These are phyloP conservation scores for Amanita exitialis DNA, from an alignment of 768 basidiomycete genomes.

Conservation along the genomic window DNA sequence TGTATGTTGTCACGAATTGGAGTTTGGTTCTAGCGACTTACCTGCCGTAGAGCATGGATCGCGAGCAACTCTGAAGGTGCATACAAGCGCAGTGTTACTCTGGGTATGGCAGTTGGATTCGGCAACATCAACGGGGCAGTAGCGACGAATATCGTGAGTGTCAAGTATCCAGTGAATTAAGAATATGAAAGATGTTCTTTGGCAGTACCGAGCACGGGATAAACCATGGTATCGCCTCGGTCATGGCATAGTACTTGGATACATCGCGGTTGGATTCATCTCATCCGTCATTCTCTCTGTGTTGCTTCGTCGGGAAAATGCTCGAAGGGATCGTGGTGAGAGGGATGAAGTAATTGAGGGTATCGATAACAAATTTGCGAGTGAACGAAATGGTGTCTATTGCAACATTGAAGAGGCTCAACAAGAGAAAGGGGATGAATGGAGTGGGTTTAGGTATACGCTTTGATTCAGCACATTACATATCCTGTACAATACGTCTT, in stretches of 20 bases:
- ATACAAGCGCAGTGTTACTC: constrained; percentile 61
- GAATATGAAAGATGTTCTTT: not conserved
- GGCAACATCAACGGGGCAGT: constrained; percentile 67
- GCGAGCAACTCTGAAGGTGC: constrained; percentile 61
- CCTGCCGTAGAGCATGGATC: no score
- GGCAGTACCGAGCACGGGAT: constrained; percentile 54
- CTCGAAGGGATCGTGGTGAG: constrained; percentile 51
- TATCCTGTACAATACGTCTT: not conserved
- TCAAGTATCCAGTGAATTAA: constrained; percentile 2
- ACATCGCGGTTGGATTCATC: constrained; percentile 57
- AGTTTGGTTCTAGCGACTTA: no score
- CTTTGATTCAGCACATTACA: constrained; percentile 19
- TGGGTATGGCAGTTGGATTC: constrained; percentile 62
- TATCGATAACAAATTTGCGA: constrained; percentile 29
- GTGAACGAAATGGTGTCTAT: constrained; percentile 44
- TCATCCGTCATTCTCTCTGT: constrained; percentile 38
- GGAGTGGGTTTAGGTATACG: constrained; percentile 71
- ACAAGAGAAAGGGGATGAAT: constrained; percentile 54
- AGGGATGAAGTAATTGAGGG: constrained; percentile 57
- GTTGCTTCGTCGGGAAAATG: constrained; percentile 48
- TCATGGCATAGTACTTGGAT: constrained; percentile 59
- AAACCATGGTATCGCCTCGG: constrained; percentile 62
- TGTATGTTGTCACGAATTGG: no score
- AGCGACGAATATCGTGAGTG: constrained; percentile 51
- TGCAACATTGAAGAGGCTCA: constrained; percentile 46